Evolutionary conservation across 1,284 basidiomycete genomes (phyloP), one percentile per base, ranked within the genome.

Genomic region (Gomphus sp.): DNA sequence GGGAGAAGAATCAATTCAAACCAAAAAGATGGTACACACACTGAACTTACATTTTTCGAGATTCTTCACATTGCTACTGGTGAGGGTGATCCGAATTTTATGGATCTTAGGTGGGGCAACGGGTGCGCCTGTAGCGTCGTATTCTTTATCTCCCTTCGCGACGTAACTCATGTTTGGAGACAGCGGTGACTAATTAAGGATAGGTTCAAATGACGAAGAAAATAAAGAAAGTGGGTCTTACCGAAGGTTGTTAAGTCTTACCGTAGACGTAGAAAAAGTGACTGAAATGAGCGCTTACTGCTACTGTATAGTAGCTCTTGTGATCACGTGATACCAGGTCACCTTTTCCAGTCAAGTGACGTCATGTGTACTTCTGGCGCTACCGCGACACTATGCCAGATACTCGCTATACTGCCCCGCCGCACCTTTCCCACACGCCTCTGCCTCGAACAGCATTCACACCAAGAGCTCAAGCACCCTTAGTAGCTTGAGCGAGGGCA

Each of bases 61-160:
- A 83, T 94, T 97, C 82, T 86, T 89, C 77, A 99, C 93, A 75
- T 98, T 98, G 77, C 91, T 89, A 76, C 90, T 93, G 65, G 97
- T 98, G 73, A 99, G 82, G 67, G 97, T 99, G 81, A 99, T 99
- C 67, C 97, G 84, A 78, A 99, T 99, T 84, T 98, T 98, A 87
- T 99, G 97, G 74, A 94, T 86, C 80, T 98, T 96, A 72, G 91
- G 87, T 66, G 84, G 80, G 68, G 90, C 87, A 62, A 90, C 80
- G 64, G 85, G 83, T 67, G 89, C 90, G 70, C 91, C 93, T 61
- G 91, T 86, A 69, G 93, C 92, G 67, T 96, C 93, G 80, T 93
- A 93, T 74, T 98, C 95, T 79, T 98, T 94, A 79, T 95, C 89
- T 75, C 87, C 91, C 88, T 96, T 97, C 84, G 95, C 93, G 92